A percentile compares a stretch with the other conserved stretches of the same genome.
Conservation (phyloP, 306 rosid species). For the Vigna mungo region DNA sequence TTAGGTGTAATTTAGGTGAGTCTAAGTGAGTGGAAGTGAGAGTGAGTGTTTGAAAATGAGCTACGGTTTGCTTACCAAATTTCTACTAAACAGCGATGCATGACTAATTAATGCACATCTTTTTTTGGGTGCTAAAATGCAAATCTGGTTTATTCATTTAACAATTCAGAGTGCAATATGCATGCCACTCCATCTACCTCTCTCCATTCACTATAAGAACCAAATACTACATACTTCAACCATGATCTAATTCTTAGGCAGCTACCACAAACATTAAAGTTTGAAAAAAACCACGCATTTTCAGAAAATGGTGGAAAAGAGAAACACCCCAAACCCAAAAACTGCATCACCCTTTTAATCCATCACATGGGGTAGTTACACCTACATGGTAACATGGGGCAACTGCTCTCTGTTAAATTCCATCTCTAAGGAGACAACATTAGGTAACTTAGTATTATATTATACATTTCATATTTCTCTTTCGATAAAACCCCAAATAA, state of each 20-base stretch:
- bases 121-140: constrained; percentile 2
- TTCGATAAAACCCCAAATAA: not conserved
- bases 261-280: constrained; percentile 34
- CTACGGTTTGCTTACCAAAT: constrained; percentile 34
- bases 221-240: not conserved
- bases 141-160: no score
- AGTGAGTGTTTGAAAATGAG: constrained; percentile 25
- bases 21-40: not conserved
- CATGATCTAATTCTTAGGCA: constrained; percentile 19
- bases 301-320: constrained; percentile 33
- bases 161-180: not conserved
- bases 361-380: constrained; percentile 34
- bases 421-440: not conserved
- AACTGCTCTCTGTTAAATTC: constrained; percentile 3
- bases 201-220: constrained; percentile 9
- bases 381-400: constrained; percentile 27
- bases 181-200: not conserved
- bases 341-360: constrained; percentile 27
- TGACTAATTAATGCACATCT: constrained; percentile 20
- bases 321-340: constrained; percentile 9
- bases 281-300: not conserved
- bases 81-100: constrained; percentile 23
- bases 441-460: not conserved
- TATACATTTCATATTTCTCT: not conserved
- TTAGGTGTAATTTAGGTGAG: constrained; percentile 44